Evolutionary conservation across 2,329 filamentous ascomycete species (phyloP).

Genomic region (Colletotrichum lupini): DNA sequence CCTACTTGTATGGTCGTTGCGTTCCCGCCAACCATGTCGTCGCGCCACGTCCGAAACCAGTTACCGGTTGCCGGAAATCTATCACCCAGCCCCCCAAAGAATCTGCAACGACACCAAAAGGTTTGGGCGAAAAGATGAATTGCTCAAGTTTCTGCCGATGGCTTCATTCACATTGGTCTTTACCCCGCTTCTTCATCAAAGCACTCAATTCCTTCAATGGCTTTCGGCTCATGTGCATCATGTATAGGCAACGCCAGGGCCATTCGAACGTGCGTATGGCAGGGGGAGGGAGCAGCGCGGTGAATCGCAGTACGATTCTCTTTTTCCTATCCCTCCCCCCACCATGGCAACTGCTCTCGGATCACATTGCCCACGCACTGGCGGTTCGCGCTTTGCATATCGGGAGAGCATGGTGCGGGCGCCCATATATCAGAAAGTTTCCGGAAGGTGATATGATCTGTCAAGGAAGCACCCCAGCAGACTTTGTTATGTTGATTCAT

Average conservation of each 20-base stretch:
- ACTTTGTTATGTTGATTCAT: background rate
- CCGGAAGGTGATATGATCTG: background rate
- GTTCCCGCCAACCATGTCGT: constrained; percentile 3
- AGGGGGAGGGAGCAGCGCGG: too few relatives aligned
- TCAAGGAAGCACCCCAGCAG: background rate
- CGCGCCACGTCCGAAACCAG: background rate
- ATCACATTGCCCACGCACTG: background rate
- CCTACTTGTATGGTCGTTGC: background rate
- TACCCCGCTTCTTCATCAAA: background rate
- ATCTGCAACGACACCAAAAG: background rate
- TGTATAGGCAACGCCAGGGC: background rate
- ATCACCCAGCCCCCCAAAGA: background rate
- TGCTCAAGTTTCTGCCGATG: background rate
- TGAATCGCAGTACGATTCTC: background rate
- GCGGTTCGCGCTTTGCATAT: background rate
- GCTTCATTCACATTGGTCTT: background rate
- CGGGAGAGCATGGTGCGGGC: background rate
- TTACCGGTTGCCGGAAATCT: background rate
- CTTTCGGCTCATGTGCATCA: background rate
- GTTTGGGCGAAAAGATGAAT: background rate
- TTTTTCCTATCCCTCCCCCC: background rate
- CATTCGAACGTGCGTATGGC: background rate
- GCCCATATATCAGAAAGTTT: background rate
- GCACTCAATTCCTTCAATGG: background rate
- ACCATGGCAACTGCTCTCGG: background rate